Percentiles rank a stretch among this genome's conserved stretches.
These are phyloP conservation scores for Kluyveromyces dobzhanskii DNA, from an alignment of 805 yeast genomes.

Conservation along the genomic window DNA sequence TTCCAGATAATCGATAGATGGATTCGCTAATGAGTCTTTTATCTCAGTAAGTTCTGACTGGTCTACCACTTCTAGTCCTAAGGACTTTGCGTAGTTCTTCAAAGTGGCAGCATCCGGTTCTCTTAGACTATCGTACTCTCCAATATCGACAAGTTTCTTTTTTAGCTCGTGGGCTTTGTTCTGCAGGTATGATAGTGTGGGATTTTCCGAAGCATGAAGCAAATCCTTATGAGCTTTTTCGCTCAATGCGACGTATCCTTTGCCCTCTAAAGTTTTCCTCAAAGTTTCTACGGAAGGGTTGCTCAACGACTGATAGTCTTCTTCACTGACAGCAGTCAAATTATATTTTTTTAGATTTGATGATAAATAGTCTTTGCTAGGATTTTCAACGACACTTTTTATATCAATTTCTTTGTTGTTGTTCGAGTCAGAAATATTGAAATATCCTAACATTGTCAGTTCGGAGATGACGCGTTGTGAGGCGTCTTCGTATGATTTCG, in stretches of 20 bases:
- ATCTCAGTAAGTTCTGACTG: constrained; percentile 7
- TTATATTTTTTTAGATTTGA: constrained; percentile 1
- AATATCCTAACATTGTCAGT: constrained; percentile 5
- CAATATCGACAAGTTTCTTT: not conserved
- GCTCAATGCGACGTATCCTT: constrained; percentile 6
- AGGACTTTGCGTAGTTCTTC: constrained; percentile 5
- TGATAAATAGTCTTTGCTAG: not conserved
- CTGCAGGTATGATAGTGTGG: constrained; percentile 8
- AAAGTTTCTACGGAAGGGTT: constrained; percentile 14
- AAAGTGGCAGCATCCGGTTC: constrained; percentile 9
- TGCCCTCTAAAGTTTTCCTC: constrained; percentile 16
- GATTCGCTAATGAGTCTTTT: not conserved
- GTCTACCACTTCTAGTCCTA: constrained; percentile 15
- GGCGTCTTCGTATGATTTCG: constrained; percentile 7
- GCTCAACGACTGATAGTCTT: constrained; percentile 17
- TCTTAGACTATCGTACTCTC: not conserved
- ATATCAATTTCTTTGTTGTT: constrained; percentile 5
- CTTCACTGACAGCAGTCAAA: constrained; percentile 16
- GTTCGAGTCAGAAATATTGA: constrained; percentile 3
- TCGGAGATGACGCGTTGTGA: constrained; percentile 7
- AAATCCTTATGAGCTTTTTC: not conserved
- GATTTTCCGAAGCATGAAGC: constrained; percentile 5
- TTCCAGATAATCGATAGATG: constrained; percentile 2
- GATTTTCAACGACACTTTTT: not conserved
- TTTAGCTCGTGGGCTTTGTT: constrained; percentile 2